Conservation (phyloP, 2,329 filamentous ascomycete genomes). For the Tolypocladium nubicola region DNA sequence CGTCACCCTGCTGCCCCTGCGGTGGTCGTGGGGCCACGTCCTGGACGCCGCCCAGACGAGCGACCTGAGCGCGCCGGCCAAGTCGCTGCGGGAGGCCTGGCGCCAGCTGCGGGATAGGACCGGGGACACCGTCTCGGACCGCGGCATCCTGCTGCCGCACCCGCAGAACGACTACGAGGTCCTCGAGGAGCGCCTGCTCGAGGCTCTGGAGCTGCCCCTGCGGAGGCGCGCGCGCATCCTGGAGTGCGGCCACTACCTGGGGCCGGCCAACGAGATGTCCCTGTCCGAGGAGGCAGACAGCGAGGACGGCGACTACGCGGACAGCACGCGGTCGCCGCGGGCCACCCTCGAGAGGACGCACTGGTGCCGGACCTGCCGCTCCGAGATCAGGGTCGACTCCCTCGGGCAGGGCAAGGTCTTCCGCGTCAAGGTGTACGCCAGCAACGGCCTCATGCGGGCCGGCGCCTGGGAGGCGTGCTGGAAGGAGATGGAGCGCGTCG, state of each 20-base stretch:
- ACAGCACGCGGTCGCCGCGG: slow-evolving; percentile 15
- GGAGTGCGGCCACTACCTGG: slow-evolving; percentile 68
- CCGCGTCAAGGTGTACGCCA: slow-evolving; percentile 82
- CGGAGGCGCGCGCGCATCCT: slow-evolving; percentile 56
- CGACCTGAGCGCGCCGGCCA: slow-evolving; percentile 34
- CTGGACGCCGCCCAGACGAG: slow-evolving; percentile 31
- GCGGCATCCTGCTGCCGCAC: slow-evolving; percentile 66
- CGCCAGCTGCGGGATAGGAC: slow-evolving; percentile 58
- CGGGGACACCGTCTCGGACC: slow-evolving; percentile 60
- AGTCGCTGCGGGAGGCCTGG: slow-evolving; percentile 51
- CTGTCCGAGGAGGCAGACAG: slow-evolving; percentile 33
- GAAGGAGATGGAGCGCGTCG: slow-evolving; percentile 98
- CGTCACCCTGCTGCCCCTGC: slow-evolving; percentile 62
- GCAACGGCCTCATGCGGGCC: slow-evolving; percentile 85
- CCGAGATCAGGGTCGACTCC: slow-evolving; percentile 43
- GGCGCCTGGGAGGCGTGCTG: slow-evolving; percentile 90
- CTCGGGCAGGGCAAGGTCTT: slow-evolving; percentile 50
- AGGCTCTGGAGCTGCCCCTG: slow-evolving; percentile 61
- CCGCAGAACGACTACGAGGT: slow-evolving; percentile 72
- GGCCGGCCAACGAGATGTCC: slow-evolving; percentile 41
- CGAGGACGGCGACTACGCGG: slow-evolving; percentile 34
- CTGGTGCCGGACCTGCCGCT: slow-evolving; percentile 47
- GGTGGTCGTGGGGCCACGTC: slow-evolving; percentile 52
- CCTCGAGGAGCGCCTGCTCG: slow-evolving; percentile 66
- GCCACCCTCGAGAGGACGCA: slow-evolving; percentile 26